Conservation (phyloP, 331 rosid species). For the Prunus yedoensis region DNA sequence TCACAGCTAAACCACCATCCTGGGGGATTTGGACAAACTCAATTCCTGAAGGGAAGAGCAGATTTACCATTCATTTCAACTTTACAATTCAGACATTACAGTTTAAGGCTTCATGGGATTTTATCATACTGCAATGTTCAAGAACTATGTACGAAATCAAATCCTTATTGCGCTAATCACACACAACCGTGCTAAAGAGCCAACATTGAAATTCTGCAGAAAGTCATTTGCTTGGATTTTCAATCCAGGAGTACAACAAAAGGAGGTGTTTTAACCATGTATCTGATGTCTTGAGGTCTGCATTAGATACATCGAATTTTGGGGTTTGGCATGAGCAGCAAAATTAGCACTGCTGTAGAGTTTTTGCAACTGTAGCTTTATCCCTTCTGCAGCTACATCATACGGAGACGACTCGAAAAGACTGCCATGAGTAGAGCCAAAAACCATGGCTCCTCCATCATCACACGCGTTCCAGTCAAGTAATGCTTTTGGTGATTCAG, state of each 20-base stretch:
- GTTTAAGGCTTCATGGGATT: constrained; percentile 30
- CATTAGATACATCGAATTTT: constrained; percentile 39
- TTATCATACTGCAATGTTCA: constrained; percentile 26
- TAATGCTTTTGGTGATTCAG: constrained; percentile 37
- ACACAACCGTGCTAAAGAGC: constrained; percentile 23
- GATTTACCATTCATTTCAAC: constrained; percentile 29
- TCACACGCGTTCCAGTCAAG: constrained; percentile 39
- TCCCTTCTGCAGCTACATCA: constrained; percentile 41
- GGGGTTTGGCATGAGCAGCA: constrained; percentile 52
- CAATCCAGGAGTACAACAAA: constrained; percentile 35
- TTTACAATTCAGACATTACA: constrained; percentile 20
- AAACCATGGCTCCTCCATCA: constrained; percentile 40
- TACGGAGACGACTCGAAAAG: constrained; percentile 46
- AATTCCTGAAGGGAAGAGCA: constrained; percentile 12
- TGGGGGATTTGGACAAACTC: neutral
- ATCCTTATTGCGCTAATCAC: constrained; percentile 34
- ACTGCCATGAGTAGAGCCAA: constrained; percentile 49
- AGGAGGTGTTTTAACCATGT: constrained; percentile 37
- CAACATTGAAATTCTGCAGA: constrained; percentile 27
- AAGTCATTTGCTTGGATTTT: constrained; percentile 33
- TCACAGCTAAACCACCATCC: neutral
- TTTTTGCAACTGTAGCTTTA: constrained; percentile 47
- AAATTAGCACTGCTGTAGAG: constrained; percentile 44
- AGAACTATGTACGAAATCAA: constrained; percentile 25
- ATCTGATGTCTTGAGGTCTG: constrained; percentile 48